Evolutionary conservation across 2,329 filamentous ascomycete genomes (phyloP).

Genomic region (Epicoccum nigrum): DNA sequence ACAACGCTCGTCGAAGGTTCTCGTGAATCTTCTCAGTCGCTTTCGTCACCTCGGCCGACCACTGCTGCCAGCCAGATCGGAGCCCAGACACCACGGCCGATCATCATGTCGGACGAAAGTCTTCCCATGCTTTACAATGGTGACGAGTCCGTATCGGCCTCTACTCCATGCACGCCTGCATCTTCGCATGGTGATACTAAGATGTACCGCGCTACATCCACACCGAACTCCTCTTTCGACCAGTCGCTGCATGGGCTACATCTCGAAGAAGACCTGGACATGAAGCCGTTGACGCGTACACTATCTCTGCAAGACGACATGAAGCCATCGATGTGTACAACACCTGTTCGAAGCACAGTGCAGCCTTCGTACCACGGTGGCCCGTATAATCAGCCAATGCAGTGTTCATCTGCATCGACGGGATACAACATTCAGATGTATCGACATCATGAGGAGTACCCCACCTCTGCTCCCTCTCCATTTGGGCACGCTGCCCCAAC

Average conservation of each 20-base stretch:
- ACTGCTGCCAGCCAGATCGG: background rate
- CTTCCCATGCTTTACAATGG: background rate
- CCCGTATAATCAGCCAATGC: constrained; percentile 11
- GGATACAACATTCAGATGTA: constrained; percentile 9
- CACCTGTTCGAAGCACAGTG: constrained; percentile 3
- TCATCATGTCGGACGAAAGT: background rate
- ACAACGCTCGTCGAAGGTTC: background rate
- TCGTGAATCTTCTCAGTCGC: background rate
- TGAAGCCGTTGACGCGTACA: constrained; percentile 10
- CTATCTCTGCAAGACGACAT: constrained; percentile 5
- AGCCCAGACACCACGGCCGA: background rate
- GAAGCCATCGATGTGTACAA: constrained; percentile 8
- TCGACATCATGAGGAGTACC: constrained; percentile 5
- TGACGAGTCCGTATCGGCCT: background rate
- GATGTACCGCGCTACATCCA: constrained; percentile 7
- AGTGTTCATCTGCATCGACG: constrained; percentile 5
- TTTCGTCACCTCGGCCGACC: background rate
- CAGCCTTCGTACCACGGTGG: constrained; percentile 6
- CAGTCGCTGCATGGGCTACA: constrained; percentile 11
- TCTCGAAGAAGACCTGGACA: constrained; percentile 14
- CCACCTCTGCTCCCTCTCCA: background rate
- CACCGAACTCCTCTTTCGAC: constrained; percentile 16
- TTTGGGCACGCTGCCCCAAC: background rate
- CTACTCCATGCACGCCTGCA: constrained; percentile 7
- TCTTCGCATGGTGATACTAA: constrained; percentile 1